These are phyloP conservation scores for Lathyrus aphaca DNA, from an alignment of 306 rosid genomes.

Conservation along the genomic window DNA sequence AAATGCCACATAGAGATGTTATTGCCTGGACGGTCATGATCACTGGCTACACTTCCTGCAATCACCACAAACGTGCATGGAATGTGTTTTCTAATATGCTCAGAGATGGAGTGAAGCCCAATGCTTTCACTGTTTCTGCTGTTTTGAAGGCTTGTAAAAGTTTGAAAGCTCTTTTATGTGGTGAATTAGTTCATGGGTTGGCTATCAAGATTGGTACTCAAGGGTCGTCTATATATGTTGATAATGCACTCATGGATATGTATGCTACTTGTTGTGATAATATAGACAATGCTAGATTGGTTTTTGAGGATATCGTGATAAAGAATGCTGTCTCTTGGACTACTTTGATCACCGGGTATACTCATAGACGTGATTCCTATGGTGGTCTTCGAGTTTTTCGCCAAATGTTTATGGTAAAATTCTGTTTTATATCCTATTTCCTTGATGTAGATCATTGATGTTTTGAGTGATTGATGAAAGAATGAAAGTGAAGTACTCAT, in stretches of 20 bases:
- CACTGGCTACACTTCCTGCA: slow-evolving; percentile 62
- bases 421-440: background rate
- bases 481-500: background rate
- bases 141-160: slow-evolving; percentile 72
- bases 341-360: slow-evolving; percentile 74
- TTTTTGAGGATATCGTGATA: slow-evolving; percentile 50
- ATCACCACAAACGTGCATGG: slow-evolving; percentile 56
- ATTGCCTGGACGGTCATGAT: slow-evolving; percentile 78
- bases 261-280: slow-evolving; percentile 64
- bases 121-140: slow-evolving; percentile 67
- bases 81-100: slow-evolving; percentile 58
- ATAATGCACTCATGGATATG: slow-evolving; percentile 70
- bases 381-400: slow-evolving; percentile 62
- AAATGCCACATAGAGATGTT: slow-evolving; percentile 67
- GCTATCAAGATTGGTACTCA: slow-evolving; percentile 56
- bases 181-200: slow-evolving; percentile 58
- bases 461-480: background rate
- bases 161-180: slow-evolving; percentile 57
- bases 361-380: slow-evolving; percentile 68
- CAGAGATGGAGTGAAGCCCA: slow-evolving; percentile 47
- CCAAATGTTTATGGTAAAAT: slow-evolving; percentile 65
- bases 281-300: slow-evolving; percentile 56
- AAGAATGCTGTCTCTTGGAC: slow-evolving; percentile 76
- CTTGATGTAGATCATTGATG: slow-evolving; percentile 6
- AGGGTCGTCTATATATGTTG: slow-evolving; percentile 60